These are phyloP conservation scores for Brachypodium distachyon DNA, from an alignment of 202 grass and related monocot species.

Conservation along the genomic window DNA sequence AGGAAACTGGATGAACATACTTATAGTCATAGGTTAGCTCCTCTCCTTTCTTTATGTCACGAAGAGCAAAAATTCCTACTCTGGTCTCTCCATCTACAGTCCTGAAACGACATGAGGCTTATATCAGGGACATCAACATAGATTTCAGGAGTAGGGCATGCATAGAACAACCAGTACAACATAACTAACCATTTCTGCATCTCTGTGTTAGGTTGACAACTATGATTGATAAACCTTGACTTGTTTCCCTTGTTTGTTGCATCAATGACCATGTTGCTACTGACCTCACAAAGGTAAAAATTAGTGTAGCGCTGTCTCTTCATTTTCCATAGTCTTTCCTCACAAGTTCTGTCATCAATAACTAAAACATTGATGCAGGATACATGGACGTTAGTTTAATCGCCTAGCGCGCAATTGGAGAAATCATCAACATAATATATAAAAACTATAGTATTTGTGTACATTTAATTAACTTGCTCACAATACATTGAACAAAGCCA, in stretches of 20 bases:
- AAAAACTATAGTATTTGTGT: neutral
- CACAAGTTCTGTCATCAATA: conserved; percentile 91
- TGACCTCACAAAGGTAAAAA: conserved; percentile 94
- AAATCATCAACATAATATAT: conserved; percentile 7
- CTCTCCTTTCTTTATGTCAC: conserved; percentile 76
- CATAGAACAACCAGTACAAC: conserved; percentile 15
- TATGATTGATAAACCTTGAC: conserved; percentile 98
- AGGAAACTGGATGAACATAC: conserved; percentile 38
- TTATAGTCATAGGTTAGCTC: conserved; percentile 93
- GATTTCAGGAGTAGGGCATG: neutral
- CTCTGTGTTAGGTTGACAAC: conserved; percentile 92
- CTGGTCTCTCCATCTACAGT: conserved; percentile 82
- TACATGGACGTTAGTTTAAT: conserved; percentile 22
- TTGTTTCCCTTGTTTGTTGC: conserved; percentile 91
- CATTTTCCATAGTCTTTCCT: conserved; percentile 96
- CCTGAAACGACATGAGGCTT: conserved; percentile 40
- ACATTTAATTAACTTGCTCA: neutral
- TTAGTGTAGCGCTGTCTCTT: conserved; percentile 73
- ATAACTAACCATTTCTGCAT: conserved; percentile 96
- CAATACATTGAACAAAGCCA: conserved; percentile 8
- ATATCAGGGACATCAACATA: conserved; percentile 11
- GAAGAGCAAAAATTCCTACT: conserved; percentile 86
- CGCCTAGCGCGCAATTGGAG: neutral
- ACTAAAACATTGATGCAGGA: conserved; percentile 39
- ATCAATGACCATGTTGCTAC: conserved; percentile 96